Evolutionary conservation across 768 basidiomycete species (phyloP).

Genomic region (Lentinus brumalis): DNA sequence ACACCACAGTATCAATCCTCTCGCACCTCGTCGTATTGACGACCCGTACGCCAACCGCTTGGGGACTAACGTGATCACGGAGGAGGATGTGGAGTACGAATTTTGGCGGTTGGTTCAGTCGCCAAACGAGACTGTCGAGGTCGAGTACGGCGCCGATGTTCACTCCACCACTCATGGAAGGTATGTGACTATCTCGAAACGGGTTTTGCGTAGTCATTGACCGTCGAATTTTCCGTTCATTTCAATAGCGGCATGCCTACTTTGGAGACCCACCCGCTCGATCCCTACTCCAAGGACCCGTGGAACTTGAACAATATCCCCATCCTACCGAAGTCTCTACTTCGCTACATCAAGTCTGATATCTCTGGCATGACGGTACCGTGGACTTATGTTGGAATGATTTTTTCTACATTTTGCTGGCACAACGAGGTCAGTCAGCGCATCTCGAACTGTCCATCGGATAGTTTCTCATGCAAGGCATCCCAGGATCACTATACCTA

Average conservation of each 20-base stretch:
- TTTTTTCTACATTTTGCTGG: conserved; percentile 99
- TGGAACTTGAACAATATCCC: conserved; percentile 99
- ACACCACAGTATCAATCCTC: conserved; percentile 16
- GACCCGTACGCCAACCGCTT: conserved; percentile 57
- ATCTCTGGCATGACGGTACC: conserved; percentile 99
- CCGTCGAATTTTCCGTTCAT: neutral
- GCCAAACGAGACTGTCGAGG: conserved; percentile 87
- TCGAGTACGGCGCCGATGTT: conserved; percentile 99
- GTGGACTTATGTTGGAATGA: conserved; percentile 99
- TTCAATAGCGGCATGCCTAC: conserved; percentile 86
- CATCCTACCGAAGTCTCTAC: conserved; percentile 86
- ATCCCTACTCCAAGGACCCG: conserved; percentile 84
- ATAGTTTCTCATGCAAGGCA: conserved; percentile 20
- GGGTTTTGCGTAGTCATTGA: conserved; percentile 1
- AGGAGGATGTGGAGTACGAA: conserved; percentile 90
- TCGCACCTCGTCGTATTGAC: conserved; percentile 5
- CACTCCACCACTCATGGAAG: conserved; percentile 98
- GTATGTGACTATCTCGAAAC: conserved; percentile 44
- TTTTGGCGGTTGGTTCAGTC: conserved; percentile 97
- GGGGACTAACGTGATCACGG: conserved; percentile 69
- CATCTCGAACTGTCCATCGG: conserved; percentile 14
- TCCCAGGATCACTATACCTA: conserved; percentile 95
- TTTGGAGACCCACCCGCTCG: conserved; percentile 87
- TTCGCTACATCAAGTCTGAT: conserved; percentile 97
- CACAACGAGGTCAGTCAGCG: conserved; percentile 81